phyloP scores from a whole-genome alignment of 2,329 filamentous ascomycete genomes.

The Aspergillus proliferans region DNA sequence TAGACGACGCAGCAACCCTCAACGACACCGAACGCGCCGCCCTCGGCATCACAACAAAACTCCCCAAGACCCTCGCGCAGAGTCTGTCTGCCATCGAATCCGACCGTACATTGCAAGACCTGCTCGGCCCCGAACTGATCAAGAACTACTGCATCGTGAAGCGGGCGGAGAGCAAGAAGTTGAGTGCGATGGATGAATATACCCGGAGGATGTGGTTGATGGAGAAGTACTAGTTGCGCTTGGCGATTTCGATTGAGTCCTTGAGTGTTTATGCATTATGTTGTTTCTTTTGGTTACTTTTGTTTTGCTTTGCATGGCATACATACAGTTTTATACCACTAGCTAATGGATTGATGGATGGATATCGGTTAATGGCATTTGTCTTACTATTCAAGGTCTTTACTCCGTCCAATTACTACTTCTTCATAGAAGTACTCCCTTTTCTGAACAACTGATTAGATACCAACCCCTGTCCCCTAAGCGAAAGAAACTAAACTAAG shows the following conservation, averaged over 20 bases:
- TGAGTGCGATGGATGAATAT: constrained; percentile 26
- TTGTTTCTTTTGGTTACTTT: no score
- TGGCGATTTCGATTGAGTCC: not conserved
- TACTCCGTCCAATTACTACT: no score
- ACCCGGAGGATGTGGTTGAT: constrained; percentile 32
- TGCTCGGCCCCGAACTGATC: constrained; percentile 25
- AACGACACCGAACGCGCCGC: constrained; percentile 20
- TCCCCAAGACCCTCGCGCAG: constrained; percentile 31
- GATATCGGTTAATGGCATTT: no score
- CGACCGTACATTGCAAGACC: constrained; percentile 19
- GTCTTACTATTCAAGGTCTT: no score
- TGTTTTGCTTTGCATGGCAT: no score
- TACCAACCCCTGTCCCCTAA: no score
- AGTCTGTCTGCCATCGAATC: constrained; percentile 28
- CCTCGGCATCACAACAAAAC: constrained; percentile 30
- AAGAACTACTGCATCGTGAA: constrained; percentile 27
- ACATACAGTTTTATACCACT: no score
- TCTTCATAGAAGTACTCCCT: no score
- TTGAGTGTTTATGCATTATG: no score
- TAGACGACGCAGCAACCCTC: constrained; percentile 31
- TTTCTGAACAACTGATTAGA: no score
- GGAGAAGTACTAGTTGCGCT: constrained; percentile 27
- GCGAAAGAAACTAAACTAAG: no score
- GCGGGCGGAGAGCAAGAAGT: constrained; percentile 25
- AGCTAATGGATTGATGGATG: no score